A percentile compares a stretch with the other conserved stretches of the same genome.
These are phyloP conservation scores for Pseudocercospora fijiensis DNA, from an alignment of 2,329 filamentous ascomycete genomes.

Conservation along the genomic window DNA sequence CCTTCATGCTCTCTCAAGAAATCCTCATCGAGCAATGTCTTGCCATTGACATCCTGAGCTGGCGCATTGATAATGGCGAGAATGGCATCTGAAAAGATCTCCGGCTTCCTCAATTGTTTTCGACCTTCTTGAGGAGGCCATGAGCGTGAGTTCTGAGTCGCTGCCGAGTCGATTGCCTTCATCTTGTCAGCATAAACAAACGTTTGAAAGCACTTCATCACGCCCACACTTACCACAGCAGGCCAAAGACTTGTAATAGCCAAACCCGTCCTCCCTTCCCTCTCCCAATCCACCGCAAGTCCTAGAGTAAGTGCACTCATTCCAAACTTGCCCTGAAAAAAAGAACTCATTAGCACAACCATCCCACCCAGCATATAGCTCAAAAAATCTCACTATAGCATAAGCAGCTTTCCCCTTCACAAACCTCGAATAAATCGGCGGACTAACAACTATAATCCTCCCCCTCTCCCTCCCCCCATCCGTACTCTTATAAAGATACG, in stretches of 20 bases:
- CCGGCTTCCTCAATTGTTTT: slow-evolving; percentile 42
- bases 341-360: not conserved
- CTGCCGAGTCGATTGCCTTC: slow-evolving; percentile 71
- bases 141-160: slow-evolving; percentile 59
- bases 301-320: slow-evolving; percentile 83
- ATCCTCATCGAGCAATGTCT: slow-evolving; percentile 75
- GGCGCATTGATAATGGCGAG: slow-evolving; percentile 67
- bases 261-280: slow-evolving; percentile 66
- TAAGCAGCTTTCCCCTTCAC: slow-evolving; percentile 85
- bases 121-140: slow-evolving; percentile 22
- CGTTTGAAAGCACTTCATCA: not conserved
- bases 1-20: slow-evolving; percentile 66
- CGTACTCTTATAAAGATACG: slow-evolving; percentile 57
- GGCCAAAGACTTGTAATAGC: slow-evolving; percentile 82
- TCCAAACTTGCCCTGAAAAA: slow-evolving; percentile 42
- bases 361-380: not conserved
- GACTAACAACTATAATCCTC: slow-evolving; percentile 74
- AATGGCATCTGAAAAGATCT: slow-evolving; percentile 78
- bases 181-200: not conserved
- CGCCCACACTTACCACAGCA: slow-evolving; percentile 58
- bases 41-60: slow-evolving; percentile 64
- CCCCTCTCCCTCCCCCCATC: slow-evolving; percentile 50
- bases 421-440: slow-evolving; percentile 82
- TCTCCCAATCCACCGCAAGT: slow-evolving; percentile 74
- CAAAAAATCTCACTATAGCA: slow-evolving; percentile 49